These are phyloP conservation scores for Diversispora epigaea DNA, from an alignment of 192 early-diverging fungal genomes.

Conservation along the genomic window DNA sequence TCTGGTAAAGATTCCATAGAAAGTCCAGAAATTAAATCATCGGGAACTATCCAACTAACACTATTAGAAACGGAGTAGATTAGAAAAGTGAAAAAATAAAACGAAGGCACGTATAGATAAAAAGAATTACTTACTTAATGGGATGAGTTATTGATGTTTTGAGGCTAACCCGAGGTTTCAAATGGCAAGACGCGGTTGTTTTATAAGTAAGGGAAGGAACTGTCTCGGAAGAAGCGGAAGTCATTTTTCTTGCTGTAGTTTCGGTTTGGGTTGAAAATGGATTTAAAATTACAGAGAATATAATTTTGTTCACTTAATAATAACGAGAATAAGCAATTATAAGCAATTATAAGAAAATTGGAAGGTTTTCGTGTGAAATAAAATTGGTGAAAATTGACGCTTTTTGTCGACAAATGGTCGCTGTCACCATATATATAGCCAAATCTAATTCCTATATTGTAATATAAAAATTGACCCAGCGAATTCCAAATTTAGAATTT, in stretches of 20 bases:
- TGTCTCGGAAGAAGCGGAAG: slow-evolving; percentile 11
- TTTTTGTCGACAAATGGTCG: neutral
- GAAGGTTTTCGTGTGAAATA: too few relatives aligned
- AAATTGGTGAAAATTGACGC: neutral
- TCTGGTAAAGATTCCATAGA: neutral
- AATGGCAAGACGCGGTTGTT: slow-evolving; percentile 10
- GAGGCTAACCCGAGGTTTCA: neutral
- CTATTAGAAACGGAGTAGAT: neutral
- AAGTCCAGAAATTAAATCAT: slow-evolving; percentile 5
- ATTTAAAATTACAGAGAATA: neutral
- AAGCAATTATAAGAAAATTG: too few relatives aligned
- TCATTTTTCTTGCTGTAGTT: neutral
- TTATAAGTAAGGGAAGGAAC: slow-evolving; percentile 1
- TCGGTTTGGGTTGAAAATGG: neutral
- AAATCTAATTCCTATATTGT: neutral
- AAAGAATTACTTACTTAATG: slow-evolving; percentile 13
- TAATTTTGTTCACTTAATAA: neutral
- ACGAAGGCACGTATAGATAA: neutral
- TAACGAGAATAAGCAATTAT: neutral
- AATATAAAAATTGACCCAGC: neutral
- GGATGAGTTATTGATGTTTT: slow-evolving; percentile 30
- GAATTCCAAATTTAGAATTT: neutral
- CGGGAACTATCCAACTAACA: slow-evolving; percentile 24
- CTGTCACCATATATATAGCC: neutral
- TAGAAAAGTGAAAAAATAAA: neutral